Evolutionary conservation across 177 flowering plant genomes (phyloP), one percentile per base, ranked within the genome.

Genomic region (Tripterygium wilfordii): DNA sequence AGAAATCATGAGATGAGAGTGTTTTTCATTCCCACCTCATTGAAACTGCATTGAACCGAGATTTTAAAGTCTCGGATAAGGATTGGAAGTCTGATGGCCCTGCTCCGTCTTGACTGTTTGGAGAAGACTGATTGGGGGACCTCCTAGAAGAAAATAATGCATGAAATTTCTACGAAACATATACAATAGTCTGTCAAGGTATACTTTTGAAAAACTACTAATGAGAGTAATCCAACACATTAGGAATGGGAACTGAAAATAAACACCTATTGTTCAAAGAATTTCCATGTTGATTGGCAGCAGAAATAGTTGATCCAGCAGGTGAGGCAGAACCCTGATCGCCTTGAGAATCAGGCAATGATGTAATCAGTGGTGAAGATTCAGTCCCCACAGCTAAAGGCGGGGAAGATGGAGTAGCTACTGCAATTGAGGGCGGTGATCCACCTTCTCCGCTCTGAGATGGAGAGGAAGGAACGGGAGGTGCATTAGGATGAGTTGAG

Each of bases 21-120:
- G n/a, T n/a, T n/a, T n/a, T n/a, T n/a, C n/a, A n/a, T n/a, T n/a
- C n/a, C n/a, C 61, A 92, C 99, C 86, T 84, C 54, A 54, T 69
- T 39, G 99, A 92, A 51, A 83, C 76, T 23, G 96, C 68, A 70
- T 71, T 83, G 27, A 85, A 59, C 48, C 81, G 72, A 49, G 97
- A 82, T 65, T 89, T 89, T 21, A 81, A 29, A 24, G 91, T 64
- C 32, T 89, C 99, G 20, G 98, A 81, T 52, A 91, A 74, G n/a
- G 98, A 78, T 30, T 88, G 96, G 42, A 80, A 48, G 19, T 86
- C 97, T 19, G 98, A 88, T 8, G 97, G 94, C 29, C 97, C 99
- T 16, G 89, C 88, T 60, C 75, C 66, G 39, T 86, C 96, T 39
- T 76, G 91, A 60, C 51, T 70, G 31, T 58, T 58, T 6, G 78